Evolutionary conservation across 257 asterid genomes (phyloP), one percentile per base, ranked within the genome.

Genomic region (Gynochthodes officinalis): DNA sequence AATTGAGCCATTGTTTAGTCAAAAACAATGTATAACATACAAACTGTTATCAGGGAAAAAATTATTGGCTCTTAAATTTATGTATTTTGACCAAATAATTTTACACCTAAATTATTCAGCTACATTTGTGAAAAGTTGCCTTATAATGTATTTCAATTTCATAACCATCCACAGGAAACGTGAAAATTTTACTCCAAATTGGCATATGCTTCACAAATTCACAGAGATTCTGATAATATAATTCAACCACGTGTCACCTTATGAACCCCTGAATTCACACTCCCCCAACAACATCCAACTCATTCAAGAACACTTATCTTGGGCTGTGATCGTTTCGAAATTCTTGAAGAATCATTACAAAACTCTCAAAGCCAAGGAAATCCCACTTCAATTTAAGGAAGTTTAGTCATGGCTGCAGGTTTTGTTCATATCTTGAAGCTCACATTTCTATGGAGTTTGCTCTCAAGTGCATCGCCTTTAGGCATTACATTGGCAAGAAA

Each of bases 391-490:
- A 19, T 19, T 46, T 4, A 49, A 49, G 54, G 54, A 0, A 2
- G 4, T 1, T 1, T 21, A 33, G 46, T 16, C 28, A 69, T 52
- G 63, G 64, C 63, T 23, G 52, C 50, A 39, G 32, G 50, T 16
- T 69, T 55, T 74, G 40, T 64, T 8, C 77, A 82, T 75, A 73
- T 85, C 70, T 79, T 85, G 27, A 80, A 74, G 68, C 77, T 89
- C 27, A 82, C 89, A 1, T 79, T 89, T 49, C 78, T 87, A n/a
- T 50, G 84, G 71, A 78, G 72, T 66, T 67, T 85, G 39, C 81
- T 86, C 52, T 76, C 81, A 52, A 33, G 21, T 76, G 79, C 68
- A 69, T 75, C 82, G 32, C 72, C 76, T 42, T 64, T 27, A 23
- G 64, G 69, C 57, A 39, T 60, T 19, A 37, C 32, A 11, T 67